Base-by-base conservation (phyloP, 176 grass and related monocot genomes). In the Phoenix roebelenii region DNA sequence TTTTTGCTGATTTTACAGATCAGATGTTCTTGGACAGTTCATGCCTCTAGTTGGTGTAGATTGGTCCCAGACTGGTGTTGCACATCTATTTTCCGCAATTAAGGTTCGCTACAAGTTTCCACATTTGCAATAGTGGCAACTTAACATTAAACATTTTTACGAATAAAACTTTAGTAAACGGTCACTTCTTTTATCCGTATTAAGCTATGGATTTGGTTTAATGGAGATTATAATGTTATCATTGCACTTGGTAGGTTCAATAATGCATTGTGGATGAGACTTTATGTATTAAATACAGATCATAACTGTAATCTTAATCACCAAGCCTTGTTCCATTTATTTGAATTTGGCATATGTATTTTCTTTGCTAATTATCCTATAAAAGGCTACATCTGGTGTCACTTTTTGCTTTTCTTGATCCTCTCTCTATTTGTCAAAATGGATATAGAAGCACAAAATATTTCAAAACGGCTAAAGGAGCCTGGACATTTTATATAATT, bases 81-180 rank as follows among this genome's bases (percentile, higher is more conserved):
- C 86, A 69, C 91, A 96, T 87, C 85, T 96, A 53, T 96, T 96
- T 81, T 96, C 91, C 77, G 83, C 86, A 77, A 96, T 96, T 70
- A 85, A 96, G 83, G 91, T 96, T 81, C 67, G 44, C 18, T 6
- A 12, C 10, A 12, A 12, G 1, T 44, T 44, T 44, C 35, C 35
- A 12, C 10, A 12, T 9, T 14, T 12, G 10, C 1, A 1, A 44
- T 44, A 44, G 2, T 44, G 35, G 10, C 35, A 44, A 44, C 7
- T 44, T 44, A 44, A 44, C 7, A 44, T 14, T 2, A 1, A 44
- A 44, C 35, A 14, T 44, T 44, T 44, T 44, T 44, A 44, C 12
- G 35, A 44, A 44, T 44, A 44, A 44, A 44, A 12, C 35, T 44
- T 44, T 12, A 44, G 35, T 44, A 9, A 12, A 44, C 10, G 12